These are phyloP conservation scores for Apiospora rasikravindrae DNA, from an alignment of 2,329 filamentous ascomycete species.

Conservation along the genomic window DNA sequence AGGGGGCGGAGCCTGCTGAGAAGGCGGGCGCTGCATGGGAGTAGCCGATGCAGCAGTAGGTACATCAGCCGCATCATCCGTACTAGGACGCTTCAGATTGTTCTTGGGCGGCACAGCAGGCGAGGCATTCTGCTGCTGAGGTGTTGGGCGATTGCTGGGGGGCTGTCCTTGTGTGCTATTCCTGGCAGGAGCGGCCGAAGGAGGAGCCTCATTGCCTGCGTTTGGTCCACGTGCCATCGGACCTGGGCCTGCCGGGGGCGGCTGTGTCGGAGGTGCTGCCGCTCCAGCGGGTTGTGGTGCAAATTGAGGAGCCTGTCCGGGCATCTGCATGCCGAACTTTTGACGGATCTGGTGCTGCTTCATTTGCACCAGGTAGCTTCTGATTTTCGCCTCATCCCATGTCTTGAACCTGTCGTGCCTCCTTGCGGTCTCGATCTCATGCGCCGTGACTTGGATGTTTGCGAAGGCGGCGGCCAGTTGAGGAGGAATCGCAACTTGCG, in stretches of 20 bases:
- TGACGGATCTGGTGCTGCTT: conserved; percentile 29
- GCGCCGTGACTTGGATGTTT: conserved; percentile 24
- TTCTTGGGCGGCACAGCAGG: conserved; percentile 48
- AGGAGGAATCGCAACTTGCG: conserved; percentile 17
- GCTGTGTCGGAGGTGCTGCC: conserved; percentile 26
- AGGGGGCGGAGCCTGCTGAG: conserved; percentile 36
- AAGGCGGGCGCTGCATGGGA: conserved; percentile 35
- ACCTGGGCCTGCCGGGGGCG: background rate
- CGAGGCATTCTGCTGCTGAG: conserved; percentile 44
- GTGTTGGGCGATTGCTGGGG: conserved; percentile 31
- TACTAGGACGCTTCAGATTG: conserved; percentile 54
- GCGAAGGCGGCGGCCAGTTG: background rate
- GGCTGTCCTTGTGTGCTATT: conserved; percentile 27
- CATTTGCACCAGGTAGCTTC: conserved; percentile 29
- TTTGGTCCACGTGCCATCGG: background rate
- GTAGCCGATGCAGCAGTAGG: conserved; percentile 28
- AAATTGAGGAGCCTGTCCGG: conserved; percentile 27
- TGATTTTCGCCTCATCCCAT: conserved; percentile 33
- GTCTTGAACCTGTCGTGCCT: conserved; percentile 33
- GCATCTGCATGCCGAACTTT: conserved; percentile 20
- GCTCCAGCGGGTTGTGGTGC: conserved; percentile 28
- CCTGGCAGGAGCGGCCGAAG: conserved; percentile 22
- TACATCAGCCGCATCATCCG: conserved; percentile 47
- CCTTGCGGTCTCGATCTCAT: conserved; percentile 33
- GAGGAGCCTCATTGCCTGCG: background rate